Evolutionary conservation across 257 asterid species (phyloP).

Genomic region (Euphrasia confusa): DNA sequence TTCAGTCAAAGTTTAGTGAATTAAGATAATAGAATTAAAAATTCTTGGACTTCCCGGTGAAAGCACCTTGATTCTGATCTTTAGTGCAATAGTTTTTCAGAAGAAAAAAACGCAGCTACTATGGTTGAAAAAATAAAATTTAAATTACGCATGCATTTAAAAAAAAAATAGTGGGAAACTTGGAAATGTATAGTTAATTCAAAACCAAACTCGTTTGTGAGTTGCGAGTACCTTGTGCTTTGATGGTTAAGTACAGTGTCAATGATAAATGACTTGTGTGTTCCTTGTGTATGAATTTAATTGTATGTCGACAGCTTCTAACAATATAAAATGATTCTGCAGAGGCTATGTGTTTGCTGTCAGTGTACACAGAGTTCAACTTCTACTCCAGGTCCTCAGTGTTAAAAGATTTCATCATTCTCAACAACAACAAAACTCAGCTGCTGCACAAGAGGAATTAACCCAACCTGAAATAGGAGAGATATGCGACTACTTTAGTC

Average conservation of each 20-base stretch:
- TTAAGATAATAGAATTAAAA: background rate
- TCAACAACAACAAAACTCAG: constrained; percentile 83
- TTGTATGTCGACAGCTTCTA: constrained; percentile 22
- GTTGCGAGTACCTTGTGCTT: background rate
- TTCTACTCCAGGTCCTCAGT: constrained; percentile 96
- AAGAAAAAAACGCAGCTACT: background rate
- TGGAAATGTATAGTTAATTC: background rate
- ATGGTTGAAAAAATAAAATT: background rate
- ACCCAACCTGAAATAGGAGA: constrained; percentile 92
- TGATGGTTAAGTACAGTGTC: background rate
- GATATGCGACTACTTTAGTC: constrained; percentile 95
- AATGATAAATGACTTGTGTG: too few species aligned
- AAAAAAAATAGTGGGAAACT: background rate
- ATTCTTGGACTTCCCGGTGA: background rate
- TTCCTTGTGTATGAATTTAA: constrained; percentile 21
- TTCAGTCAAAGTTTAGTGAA: background rate
- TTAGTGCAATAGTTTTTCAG: background rate
- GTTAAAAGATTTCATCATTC: constrained; percentile 89
- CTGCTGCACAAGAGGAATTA: constrained; percentile 78
- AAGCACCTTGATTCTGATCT: background rate
- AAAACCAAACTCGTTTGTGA: background rate
- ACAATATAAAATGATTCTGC: constrained; percentile 28
- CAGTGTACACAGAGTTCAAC: constrained; percentile 98
- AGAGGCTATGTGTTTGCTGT: constrained; percentile 99
- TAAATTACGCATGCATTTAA: background rate